Base-by-base conservation (phyloP, 75 land plant species). In the Ceratopteris richardii region DNA sequence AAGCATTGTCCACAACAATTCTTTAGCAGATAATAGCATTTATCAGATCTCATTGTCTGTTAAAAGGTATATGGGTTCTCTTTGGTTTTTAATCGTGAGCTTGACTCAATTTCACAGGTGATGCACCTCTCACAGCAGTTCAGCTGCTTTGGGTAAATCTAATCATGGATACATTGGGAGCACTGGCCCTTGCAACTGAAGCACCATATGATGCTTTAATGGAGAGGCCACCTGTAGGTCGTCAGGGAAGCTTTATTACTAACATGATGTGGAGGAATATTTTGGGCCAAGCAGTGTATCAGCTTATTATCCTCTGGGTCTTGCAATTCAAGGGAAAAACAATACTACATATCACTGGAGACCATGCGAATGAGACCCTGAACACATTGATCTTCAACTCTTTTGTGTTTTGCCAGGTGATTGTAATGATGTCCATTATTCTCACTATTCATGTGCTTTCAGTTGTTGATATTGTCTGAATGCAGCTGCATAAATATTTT, bases 371-470 rank as follows among this genome's bases (percentile, higher is more conserved):
- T 11, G 26, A 0, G n/a, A 65, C 79, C 42, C 65, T 72, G 37
- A 76, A 76, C 5, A 89, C 90, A 1, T 60, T 89, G 54, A 80
- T 89, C 40, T 89, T 89, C 79, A 89, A 89, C 57, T 41, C 95
- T 14, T 89, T 89, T 68, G 95, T 89, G 4, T 89, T 89, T 41
- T 89, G 86, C 67, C 95, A 89, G 90, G 95, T 86, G 67, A 62
- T 24, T 0, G 44, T 19, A 14, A 10, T 19, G 6, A 22, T 3
- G 18, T 62, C 53, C 39, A 29, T 0, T 31, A 12, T 31, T n/a
- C 2, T 29, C 17, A 13, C 14, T 54, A 17, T 59, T 52, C 40
- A n/a, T 12, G 13, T 47, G 31, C 9, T 16, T 33, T 41, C 48
- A 2, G 12, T 29, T 9, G 4, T 59, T 18, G 61, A 11, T 17